A percentile compares a stretch with the other conserved stretches of the same genome.
These are phyloP conservation scores for Candida neerlandica DNA, from an alignment of 1,139 yeast genomes.

Conservation along the genomic window DNA sequence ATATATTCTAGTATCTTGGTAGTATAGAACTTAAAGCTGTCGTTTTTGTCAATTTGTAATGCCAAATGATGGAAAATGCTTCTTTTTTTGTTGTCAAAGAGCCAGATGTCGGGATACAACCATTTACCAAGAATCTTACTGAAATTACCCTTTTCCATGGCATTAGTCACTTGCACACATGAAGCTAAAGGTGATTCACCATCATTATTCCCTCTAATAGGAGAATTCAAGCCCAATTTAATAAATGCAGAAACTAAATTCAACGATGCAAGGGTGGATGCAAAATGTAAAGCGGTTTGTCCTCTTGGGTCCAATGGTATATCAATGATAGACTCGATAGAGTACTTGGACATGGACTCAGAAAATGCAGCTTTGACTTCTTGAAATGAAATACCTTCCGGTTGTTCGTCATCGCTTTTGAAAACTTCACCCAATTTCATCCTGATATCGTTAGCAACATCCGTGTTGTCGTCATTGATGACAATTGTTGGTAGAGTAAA, in stretches of 20 bases:
- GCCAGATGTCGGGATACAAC: constrained; percentile 43
- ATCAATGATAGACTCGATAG: constrained; percentile 26
- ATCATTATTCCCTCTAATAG: constrained; percentile 41
- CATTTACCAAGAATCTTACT: constrained; percentile 32
- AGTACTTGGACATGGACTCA: constrained; percentile 20
- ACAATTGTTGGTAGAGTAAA: constrained; percentile 57
- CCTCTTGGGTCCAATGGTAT: constrained; percentile 46
- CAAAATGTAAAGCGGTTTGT: constrained; percentile 51
- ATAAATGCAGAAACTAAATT: constrained; percentile 41
- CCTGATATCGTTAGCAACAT: constrained; percentile 53
- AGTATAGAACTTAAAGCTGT: constrained; percentile 62
- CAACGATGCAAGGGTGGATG: constrained; percentile 45
- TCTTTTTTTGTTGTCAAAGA: constrained; percentile 37
- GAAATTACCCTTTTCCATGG: constrained; percentile 50
- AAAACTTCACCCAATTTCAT: constrained; percentile 52
- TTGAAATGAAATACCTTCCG: constrained; percentile 31
- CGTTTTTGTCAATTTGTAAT: constrained; percentile 30
- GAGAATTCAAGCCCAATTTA: constrained; percentile 39
- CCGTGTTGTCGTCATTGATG: constrained; percentile 29
- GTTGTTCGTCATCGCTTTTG: constrained; percentile 41
- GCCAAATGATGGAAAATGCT: constrained; percentile 43
- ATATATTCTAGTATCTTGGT: constrained; percentile 82
- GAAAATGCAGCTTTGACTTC: constrained; percentile 33
- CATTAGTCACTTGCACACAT: constrained; percentile 44
- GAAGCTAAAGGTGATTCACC: constrained; percentile 49